phyloP scores from a whole-genome alignment of 305 asterid genomes.

The Fraxinus platypoda region DNA sequence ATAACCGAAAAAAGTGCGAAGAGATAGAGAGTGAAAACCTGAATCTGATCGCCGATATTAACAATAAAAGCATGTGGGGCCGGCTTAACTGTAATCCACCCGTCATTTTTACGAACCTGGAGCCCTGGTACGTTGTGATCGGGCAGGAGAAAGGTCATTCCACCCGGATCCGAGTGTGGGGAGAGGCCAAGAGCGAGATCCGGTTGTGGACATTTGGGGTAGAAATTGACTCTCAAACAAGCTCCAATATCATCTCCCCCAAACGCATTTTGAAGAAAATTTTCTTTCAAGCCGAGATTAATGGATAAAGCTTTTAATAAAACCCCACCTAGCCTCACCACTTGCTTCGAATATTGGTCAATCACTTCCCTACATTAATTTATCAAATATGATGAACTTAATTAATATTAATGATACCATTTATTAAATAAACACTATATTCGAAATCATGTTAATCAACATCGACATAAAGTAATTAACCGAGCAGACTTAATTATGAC shows the following conservation, averaged over 20 bases:
- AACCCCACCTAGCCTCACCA: constrained; percentile 64
- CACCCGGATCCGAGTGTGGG: constrained; percentile 93
- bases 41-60: constrained; percentile 84
- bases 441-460: neutral
- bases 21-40: constrained; percentile 40
- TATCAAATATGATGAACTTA: neutral
- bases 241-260: constrained; percentile 80
- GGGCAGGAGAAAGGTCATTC: constrained; percentile 72
- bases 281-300: constrained; percentile 61
- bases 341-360: constrained; percentile 56
- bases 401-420: neutral
- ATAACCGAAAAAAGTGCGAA: neutral
- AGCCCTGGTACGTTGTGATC: constrained; percentile 74
- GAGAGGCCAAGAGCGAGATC: constrained; percentile 77
- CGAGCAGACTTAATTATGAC: neutral
- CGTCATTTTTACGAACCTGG: constrained; percentile 55
- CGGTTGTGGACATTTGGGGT: constrained; percentile 89
- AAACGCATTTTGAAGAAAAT: constrained; percentile 50
- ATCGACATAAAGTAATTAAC: neutral
- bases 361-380: constrained; percentile 50
- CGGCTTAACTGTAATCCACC: constrained; percentile 79
- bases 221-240: constrained; percentile 75
- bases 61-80: constrained; percentile 72
- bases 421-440: neutral
- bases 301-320: constrained; percentile 51